Conservation (phyloP, 169 alveolate genomes). For the Plasmodium cynomolgi region DNA sequence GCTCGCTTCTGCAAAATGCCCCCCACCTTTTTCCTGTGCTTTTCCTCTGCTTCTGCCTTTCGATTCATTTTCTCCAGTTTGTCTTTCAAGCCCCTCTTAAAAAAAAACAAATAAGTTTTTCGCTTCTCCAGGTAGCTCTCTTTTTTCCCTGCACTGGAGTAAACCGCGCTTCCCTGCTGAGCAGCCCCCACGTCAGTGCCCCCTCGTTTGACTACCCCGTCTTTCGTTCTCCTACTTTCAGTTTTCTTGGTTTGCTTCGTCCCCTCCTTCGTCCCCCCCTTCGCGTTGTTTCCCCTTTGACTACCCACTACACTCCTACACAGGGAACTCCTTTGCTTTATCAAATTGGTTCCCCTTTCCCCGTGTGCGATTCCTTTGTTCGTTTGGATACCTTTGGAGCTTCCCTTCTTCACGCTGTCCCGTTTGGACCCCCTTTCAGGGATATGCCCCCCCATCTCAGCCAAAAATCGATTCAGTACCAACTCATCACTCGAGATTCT, state of each 20-base stretch:
- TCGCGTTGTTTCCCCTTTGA: not conserved
- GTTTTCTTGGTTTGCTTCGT: not conserved
- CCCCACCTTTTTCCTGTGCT: not conserved
- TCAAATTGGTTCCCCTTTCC: not conserved
- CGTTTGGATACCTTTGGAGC: not conserved
- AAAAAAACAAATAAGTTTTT: slow-evolving; percentile 12
- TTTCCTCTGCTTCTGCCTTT: not conserved
- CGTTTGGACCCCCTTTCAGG: not conserved
- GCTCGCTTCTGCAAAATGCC: not conserved
- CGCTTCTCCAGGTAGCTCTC: slow-evolving; percentile 12
- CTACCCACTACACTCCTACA: not conserved
- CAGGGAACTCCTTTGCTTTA: not conserved
- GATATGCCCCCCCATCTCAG: not conserved
- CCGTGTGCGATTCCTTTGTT: not conserved
- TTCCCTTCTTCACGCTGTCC: not conserved
- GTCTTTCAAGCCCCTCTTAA: slow-evolving; percentile 24
- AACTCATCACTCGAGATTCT: not conserved
- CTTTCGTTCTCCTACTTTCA: not conserved
- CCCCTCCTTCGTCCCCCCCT: not conserved
- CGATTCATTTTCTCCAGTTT: slow-evolving; percentile 14
- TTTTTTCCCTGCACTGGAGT: not conserved
- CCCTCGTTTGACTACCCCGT: not conserved
- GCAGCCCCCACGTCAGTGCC: not conserved
- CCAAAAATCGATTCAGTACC: not conserved
- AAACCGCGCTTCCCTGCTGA: not conserved